Percentiles rank a stretch among this genome's conserved stretches.
Evolutionary conservation across 768 basidiomycete species (phyloP).

Genomic region (Amylocystis lapponica): DNA sequence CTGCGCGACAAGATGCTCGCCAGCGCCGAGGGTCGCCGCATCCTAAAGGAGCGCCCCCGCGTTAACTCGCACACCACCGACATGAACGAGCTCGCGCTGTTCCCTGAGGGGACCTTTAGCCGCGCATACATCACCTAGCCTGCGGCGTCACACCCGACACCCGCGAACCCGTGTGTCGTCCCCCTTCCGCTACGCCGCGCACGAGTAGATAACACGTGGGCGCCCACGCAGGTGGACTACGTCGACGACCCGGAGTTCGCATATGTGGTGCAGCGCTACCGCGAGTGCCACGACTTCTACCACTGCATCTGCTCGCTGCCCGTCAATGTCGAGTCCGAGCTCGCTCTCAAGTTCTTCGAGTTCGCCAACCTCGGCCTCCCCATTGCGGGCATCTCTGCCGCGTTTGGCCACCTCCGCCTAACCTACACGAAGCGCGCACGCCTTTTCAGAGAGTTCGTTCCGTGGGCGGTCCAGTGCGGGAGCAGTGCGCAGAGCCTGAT

Average conservation of each 20-base stretch:
- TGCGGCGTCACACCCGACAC: conserved; percentile 93
- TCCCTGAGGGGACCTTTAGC: conserved; percentile 81
- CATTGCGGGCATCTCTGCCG: conserved; percentile 74
- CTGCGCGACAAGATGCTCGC: conserved; percentile 74
- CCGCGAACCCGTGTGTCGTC: conserved; percentile 66
- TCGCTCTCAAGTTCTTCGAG: conserved; percentile 94
- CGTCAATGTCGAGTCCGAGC: conserved; percentile 84
- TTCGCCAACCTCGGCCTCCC: conserved; percentile 89
- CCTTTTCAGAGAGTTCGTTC: conserved; percentile 75
- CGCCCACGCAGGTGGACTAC: conserved; percentile 85
- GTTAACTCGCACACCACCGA: conserved; percentile 75
- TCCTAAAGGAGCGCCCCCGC: conserved; percentile 79
- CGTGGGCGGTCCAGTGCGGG: conserved; percentile 90
- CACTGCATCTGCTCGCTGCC: conserved; percentile 88
- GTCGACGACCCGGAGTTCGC: conserved; percentile 93
- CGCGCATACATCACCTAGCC: conserved; percentile 82
- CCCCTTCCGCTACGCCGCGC: not conserved
- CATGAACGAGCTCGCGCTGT: conserved; percentile 55
- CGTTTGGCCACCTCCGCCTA: conserved; percentile 76
- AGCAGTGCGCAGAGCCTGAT: conserved; percentile 70
- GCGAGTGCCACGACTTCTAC: conserved; percentile 97
- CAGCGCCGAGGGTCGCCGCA: conserved; percentile 75
- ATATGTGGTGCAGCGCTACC: conserved; percentile 96
- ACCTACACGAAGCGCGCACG: conserved; percentile 33
- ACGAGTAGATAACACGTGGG: not conserved